These are phyloP conservation scores for Tagetes erecta DNA, from an alignment of 129 eudicot species.

Conservation along the genomic window DNA sequence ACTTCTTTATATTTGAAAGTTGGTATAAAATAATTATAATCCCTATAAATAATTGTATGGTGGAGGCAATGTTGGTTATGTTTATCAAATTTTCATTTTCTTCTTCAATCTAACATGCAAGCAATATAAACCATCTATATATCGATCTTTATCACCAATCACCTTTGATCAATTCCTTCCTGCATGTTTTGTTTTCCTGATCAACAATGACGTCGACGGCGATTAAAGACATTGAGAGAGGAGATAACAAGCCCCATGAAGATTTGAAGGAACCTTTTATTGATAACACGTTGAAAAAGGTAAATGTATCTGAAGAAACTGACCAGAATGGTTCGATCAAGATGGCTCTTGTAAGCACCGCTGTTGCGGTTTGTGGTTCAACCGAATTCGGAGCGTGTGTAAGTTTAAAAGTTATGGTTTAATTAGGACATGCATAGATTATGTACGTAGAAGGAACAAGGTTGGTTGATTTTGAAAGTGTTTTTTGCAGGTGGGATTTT, in stretches of 20 bases:
- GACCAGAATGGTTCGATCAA: constrained; percentile 37
- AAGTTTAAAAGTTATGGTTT: constrained; percentile 33
- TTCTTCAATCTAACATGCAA: too few species aligned
- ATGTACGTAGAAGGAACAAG: background rate
- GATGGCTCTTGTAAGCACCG: constrained; percentile 63
- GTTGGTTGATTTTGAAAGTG: constrained; percentile 32
- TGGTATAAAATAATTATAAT: too few species aligned
- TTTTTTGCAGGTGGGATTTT: constrained; percentile 77
- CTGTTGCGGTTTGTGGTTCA: constrained; percentile 78
- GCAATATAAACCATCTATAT: too few species aligned
- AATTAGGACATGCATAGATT: background rate
- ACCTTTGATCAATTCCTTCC: too few species aligned
- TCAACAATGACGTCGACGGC: constrained; percentile 38
- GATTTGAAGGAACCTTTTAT: constrained; percentile 54
- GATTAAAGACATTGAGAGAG: constrained; percentile 46
- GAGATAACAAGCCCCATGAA: constrained; percentile 29
- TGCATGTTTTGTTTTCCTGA: background rate
- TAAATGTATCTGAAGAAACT: constrained; percentile 32
- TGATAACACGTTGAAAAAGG: constrained; percentile 25
- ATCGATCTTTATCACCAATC: too few species aligned
- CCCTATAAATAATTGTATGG: too few species aligned
- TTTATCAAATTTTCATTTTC: background rate
- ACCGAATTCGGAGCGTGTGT: constrained; percentile 81
- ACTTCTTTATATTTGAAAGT: too few species aligned
- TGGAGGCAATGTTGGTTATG: constrained; percentile 21